Evolutionary conservation across 352 stramenopile genomes (phyloP), one percentile per base, ranked within the genome.

Genomic region (Ophiocytium majus): DNA sequence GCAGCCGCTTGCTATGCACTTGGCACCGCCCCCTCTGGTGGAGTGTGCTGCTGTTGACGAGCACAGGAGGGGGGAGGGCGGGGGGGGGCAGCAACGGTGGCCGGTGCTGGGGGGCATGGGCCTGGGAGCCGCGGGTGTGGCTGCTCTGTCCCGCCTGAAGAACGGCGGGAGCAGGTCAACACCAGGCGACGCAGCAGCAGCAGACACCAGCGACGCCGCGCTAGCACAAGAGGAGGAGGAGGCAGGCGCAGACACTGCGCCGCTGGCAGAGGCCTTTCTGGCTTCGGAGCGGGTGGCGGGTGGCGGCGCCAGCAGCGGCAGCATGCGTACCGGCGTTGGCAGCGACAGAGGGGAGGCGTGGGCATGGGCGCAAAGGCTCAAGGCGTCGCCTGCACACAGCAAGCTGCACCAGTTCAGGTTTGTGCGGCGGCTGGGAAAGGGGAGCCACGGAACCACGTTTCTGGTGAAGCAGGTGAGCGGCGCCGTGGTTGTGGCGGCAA

Each of bases 401-500:
- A 84, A 85, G 71, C 83, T 87, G n/a, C 74, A 75, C 23, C 50
- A 74, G 78, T 87, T 85, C 66, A 32, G 63, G n/a, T 87, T 87
- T 34, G 75, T 87, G n/a, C 63, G 49, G 23, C 63, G 76, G 74
- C 79, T 87, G 36, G 83, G 83, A 49, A 63, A 43, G n/a, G 83
- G 83, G 36, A 63, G 43, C 36, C 83, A 87, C 50, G 83, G 83
- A 10, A 85, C 64, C 23, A 31, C 83, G 0, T 34, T 84, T 17
- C 80, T 87, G 28, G 83, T 87, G 1, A 35, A 66, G n/a, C 75
- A 84, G 57, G 75, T 64, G 23, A 63, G 19, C 31, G 50, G n/a
- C n/a, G n/a, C n/a, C n/a, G n/a, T n/a, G n/a, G n/a, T n/a, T n/a
- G n/a, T n/a, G n/a, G n/a, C n/a, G n/a, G n/a, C n/a, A n/a, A n/a